Base-by-base conservation (phyloP, 176 grass and related monocot genomes). In the Carex cristatella region DNA sequence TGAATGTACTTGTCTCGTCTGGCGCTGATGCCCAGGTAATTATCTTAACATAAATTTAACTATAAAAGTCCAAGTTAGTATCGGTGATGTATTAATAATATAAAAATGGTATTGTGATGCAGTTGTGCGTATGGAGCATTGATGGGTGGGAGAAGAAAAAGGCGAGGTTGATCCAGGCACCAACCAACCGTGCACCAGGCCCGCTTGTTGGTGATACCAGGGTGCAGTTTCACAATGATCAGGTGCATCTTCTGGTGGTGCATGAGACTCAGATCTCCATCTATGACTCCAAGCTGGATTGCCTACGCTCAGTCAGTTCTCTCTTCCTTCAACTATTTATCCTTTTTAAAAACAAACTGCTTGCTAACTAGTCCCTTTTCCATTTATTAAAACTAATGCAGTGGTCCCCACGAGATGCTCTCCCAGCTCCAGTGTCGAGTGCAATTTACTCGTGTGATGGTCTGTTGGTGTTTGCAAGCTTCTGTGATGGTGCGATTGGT, bases 101-200 rank as follows among this genome's bases (percentile, higher is more conserved):
- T 71, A 56, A 81, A 90, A 89, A 86, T 65, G 28, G 30, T 35
- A 57, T 69, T 53, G 15, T 11, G 64, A 81, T 88, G 83, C 90
- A 98, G 96, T 70, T 98, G 66, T 98, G 93, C 12, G 85, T 95
- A 54, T 98, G 93, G 96, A 98, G 90, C 78, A 98, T 95, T 81
- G 96, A 98, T 89, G 90, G 93, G 23, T 98, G 96, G 96, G 96
- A 98, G 81, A 95, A 95, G 81, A 98, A 98, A 83, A 98, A 94
- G 71, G 85, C 96, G 4, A 86, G 91, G 87, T 95, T 89, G 75
- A 98, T 98, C 65, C 96, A 95, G 79, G 61, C 85, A 32, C 88
- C 90, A 6, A 37, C 88, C 66, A 92, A 88, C 65, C 90, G 96
- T 72, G 84, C 91, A 75, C 72, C 90, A 8, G 72, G 91, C 69